These are phyloP conservation scores for Passiflora organensis DNA, from an alignment of 345 rosid genomes.

Conservation along the genomic window DNA sequence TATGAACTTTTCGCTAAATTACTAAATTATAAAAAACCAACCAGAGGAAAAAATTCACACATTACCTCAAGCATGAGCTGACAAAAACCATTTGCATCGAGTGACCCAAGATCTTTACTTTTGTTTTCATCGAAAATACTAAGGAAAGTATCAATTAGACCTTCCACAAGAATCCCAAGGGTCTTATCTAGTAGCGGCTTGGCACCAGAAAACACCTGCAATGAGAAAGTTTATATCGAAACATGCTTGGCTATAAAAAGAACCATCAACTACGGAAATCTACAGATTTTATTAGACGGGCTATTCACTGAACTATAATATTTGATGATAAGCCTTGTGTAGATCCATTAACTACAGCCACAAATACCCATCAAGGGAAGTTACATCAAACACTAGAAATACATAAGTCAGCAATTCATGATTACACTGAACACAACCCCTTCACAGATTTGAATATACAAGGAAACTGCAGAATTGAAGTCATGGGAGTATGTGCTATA, in stretches of 20 bases:
- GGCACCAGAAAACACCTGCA: slow-evolving; percentile 89
- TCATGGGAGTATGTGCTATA: too few relatives aligned
- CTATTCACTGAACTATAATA: too few relatives aligned
- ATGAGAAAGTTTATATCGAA: not conserved
- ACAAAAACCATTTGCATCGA: slow-evolving; percentile 94
- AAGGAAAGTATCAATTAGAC: slow-evolving; percentile 83
- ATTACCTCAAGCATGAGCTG: slow-evolving; percentile 97
- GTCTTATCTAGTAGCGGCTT: slow-evolving; percentile 91
- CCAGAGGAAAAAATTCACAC: slow-evolving; percentile 5
- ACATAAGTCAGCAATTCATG: too few relatives aligned
- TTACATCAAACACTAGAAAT: too few relatives aligned
- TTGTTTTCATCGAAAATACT: slow-evolving; percentile 74
- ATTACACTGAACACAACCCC: too few relatives aligned
- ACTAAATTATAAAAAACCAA: too few relatives aligned
- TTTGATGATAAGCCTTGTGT: not conserved
- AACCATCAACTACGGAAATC: too few relatives aligned
- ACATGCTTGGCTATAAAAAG: too few relatives aligned
- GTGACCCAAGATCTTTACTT: slow-evolving; percentile 52
- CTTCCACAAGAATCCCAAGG: slow-evolving; percentile 89
- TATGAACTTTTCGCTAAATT: too few relatives aligned
- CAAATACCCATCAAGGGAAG: not conserved
- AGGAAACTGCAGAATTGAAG: too few relatives aligned
- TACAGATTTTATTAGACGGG: too few relatives aligned
- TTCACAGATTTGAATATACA: too few relatives aligned
- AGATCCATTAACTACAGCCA: not conserved